phyloP scores from a whole-genome alignment of 352 stramenopile species.

The Phytophthora kernoviae region DNA sequence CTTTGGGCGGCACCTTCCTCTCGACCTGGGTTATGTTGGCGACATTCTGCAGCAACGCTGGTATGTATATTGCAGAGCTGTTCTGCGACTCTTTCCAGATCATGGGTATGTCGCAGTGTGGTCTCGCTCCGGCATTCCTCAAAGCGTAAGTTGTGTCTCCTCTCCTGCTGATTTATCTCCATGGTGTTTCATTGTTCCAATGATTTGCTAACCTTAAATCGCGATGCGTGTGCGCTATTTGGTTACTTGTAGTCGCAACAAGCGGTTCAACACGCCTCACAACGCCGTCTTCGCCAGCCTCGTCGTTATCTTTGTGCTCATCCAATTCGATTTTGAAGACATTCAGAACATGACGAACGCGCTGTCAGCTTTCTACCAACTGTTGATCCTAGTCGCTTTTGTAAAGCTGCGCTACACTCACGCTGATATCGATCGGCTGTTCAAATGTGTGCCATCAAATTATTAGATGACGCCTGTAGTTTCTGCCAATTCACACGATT shows the following conservation, averaged over 20 bases:
- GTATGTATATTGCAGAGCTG: constrained; percentile 93
- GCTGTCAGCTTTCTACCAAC: constrained; percentile 84
- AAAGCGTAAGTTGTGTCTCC: constrained; percentile 52
- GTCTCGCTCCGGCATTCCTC: constrained; percentile 85
- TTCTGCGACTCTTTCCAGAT: constrained; percentile 93
- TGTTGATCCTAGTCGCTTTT: constrained; percentile 91
- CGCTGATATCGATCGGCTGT: constrained; percentile 34
- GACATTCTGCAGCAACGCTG: constrained; percentile 89
- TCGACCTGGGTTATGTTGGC: constrained; percentile 89
- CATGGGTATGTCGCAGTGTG: constrained; percentile 78
- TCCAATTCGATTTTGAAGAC: constrained; percentile 72
- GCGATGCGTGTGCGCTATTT: no score
- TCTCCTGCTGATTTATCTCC: no score
- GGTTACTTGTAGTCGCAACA: constrained; percentile 50
- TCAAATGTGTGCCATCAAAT: constrained; percentile 31
- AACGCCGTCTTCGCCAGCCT: constrained; percentile 49
- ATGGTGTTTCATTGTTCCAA: no score
- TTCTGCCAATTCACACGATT: no score
- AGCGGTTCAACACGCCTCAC: constrained; percentile 61
- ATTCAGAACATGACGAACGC: constrained; percentile 91
- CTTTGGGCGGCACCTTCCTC: constrained; percentile 86
- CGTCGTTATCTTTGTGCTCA: constrained; percentile 57
- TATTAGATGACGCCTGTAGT: no score
- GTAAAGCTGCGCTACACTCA: constrained; percentile 82
- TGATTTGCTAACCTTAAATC: no score